These are phyloP conservation scores for Ogataea thermomethanolica DNA, from an alignment of 805 yeast species.

Conservation along the genomic window DNA sequence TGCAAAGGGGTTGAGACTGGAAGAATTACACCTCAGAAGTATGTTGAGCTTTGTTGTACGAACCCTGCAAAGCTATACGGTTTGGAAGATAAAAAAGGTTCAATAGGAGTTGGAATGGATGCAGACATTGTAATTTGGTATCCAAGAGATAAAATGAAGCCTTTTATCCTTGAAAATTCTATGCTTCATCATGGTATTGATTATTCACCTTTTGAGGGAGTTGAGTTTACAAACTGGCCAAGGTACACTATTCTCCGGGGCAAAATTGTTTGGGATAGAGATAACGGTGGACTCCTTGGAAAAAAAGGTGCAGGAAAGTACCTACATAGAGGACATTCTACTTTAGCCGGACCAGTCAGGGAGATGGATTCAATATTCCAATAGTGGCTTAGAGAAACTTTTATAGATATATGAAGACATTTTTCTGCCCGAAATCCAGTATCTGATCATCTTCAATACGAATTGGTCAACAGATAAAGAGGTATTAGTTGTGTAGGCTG, in stretches of 20 bases:
- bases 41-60: constrained; percentile 43
- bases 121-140: constrained; percentile 50
- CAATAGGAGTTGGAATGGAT: constrained; percentile 43
- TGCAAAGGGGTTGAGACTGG: constrained; percentile 43
- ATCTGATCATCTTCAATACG: too few species aligned
- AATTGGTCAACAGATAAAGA: too few species aligned
- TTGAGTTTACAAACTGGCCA: constrained; percentile 45
- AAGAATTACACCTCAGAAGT: constrained; percentile 38
- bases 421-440: not conserved
- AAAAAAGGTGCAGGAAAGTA: constrained; percentile 24
- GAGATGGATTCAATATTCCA: constrained; percentile 24
- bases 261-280: constrained; percentile 33
- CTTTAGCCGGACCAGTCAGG: constrained; percentile 22
- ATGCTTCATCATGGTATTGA: constrained; percentile 38
- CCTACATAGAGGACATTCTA: constrained; percentile 27
- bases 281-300: constrained; percentile 18
- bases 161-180: constrained; percentile 28
- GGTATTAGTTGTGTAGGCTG: too few species aligned
- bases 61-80: constrained; percentile 48
- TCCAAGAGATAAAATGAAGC: constrained; percentile 33
- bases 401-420: too few species aligned
- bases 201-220: constrained; percentile 39
- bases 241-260: constrained; percentile 41
- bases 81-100: constrained; percentile 38
- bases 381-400: too few species aligned